Percentiles rank a stretch among this genome's conserved stretches.
phyloP scores from a whole-genome alignment of 768 basidiomycete species.

The Pleurotus eryngii region DNA sequence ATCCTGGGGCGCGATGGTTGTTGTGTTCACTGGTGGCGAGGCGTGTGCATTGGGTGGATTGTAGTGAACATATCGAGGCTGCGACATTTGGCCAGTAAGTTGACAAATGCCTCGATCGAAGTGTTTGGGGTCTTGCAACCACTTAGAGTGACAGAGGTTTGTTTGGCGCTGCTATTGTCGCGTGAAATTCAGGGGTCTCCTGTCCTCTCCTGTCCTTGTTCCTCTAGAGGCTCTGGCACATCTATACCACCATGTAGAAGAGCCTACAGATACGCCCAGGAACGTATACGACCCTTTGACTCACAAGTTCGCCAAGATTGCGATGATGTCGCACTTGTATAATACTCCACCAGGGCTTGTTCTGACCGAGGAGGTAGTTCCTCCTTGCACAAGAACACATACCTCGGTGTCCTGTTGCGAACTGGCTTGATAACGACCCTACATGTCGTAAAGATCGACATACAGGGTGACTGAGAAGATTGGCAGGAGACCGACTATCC shows the following conservation, averaged over 20 bases:
- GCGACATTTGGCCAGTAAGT: slow-evolving; percentile 37
- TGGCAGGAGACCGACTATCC: background rate
- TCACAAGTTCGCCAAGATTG: too few species aligned
- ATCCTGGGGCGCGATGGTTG: slow-evolving; percentile 23
- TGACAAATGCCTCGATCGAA: slow-evolving; percentile 26
- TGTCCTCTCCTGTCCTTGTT: background rate
- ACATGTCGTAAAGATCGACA: background rate
- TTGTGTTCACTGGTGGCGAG: slow-evolving; percentile 14
- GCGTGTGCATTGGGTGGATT: slow-evolving; percentile 23
- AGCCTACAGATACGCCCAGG: too few species aligned
- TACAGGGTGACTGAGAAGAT: background rate
- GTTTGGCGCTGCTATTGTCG: slow-evolving; percentile 15
- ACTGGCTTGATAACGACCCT: slow-evolving; percentile 2
- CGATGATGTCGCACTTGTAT: background rate
- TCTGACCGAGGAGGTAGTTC: background rate
- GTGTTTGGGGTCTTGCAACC: slow-evolving; percentile 36
- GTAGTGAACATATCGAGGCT: slow-evolving; percentile 40
- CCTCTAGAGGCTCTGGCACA: too few species aligned
- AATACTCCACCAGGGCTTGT: background rate
- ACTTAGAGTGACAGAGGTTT: slow-evolving; percentile 14
- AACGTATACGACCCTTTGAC: too few species aligned
- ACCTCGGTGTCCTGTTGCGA: background rate
- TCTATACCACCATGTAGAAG: too few species aligned
- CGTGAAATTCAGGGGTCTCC: background rate
- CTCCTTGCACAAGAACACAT: background rate